phyloP scores from a whole-genome alignment of 106 monocot species.

The Dendrobium huoshanense region DNA sequence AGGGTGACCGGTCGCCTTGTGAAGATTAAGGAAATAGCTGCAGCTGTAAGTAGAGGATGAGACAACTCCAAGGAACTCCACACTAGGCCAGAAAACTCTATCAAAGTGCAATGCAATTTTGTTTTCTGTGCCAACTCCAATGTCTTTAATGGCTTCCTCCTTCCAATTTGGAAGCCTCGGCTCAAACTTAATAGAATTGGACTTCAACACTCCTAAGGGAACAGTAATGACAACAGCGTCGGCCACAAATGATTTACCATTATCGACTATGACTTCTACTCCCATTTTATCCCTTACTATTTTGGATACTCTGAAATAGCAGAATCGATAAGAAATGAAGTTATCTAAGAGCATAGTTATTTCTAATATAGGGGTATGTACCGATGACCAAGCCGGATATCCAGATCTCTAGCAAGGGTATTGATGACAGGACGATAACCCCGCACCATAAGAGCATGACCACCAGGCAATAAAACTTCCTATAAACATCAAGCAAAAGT shows the following conservation, averaged over 20 bases:
- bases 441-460: conserved; percentile 94
- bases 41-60: conserved; percentile 86
- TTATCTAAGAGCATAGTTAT: neutral
- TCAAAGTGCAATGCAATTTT: conserved; percentile 89
- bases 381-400: conserved; percentile 77
- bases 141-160: conserved; percentile 68
- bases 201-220: conserved; percentile 90
- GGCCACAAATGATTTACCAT: conserved; percentile 69
- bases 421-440: conserved; percentile 92
- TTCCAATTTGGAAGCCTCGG: conserved; percentile 90
- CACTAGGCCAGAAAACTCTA: conserved; percentile 98
- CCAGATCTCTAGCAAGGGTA: conserved; percentile 84
- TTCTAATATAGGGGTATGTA: conserved; percentile 7
- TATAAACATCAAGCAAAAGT: conserved; percentile 14
- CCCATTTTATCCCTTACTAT: conserved; percentile 64
- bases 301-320: conserved; percentile 60
- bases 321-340: conserved; percentile 8
- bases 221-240: conserved; percentile 83
- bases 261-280: conserved; percentile 64
- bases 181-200: conserved; percentile 70
- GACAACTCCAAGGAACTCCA: conserved; percentile 93
- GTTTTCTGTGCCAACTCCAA: conserved; percentile 83
- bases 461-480: conserved; percentile 93
- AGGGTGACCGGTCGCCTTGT: conserved; percentile 96
- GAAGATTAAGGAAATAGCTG: conserved; percentile 99